These are phyloP conservation scores for Brasilioporus rufonigricans DNA, from an alignment of 768 basidiomycete genomes.

Conservation along the genomic window DNA sequence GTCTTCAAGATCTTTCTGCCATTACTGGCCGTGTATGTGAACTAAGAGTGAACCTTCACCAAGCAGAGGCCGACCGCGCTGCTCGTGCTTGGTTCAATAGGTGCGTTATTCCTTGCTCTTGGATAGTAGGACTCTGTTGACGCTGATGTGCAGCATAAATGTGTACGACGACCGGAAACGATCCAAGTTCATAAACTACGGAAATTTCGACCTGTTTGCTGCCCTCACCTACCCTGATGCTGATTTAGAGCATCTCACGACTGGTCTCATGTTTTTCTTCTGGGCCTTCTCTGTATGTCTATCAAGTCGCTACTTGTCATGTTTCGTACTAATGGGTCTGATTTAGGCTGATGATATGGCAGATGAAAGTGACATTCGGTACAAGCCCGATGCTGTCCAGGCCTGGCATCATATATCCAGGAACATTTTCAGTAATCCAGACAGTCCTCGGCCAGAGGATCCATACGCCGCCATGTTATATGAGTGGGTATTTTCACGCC, in stretches of 20 bases:
- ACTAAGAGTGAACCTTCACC: constrained; percentile 31
- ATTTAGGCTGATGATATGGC: constrained; percentile 36
- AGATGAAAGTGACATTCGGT: constrained; percentile 35
- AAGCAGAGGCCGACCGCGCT: constrained; percentile 33
- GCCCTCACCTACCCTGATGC: constrained; percentile 39
- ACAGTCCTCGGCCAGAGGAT: constrained; percentile 29
- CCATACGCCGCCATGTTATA: constrained; percentile 40
- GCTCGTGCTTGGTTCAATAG: constrained; percentile 36
- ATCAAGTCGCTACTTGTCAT: background rate
- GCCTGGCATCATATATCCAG: constrained; percentile 34
- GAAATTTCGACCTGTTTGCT: constrained; percentile 39
- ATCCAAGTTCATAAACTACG: constrained; percentile 35
- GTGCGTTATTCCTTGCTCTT: constrained; percentile 12
- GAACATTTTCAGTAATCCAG: constrained; percentile 27
- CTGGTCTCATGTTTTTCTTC: constrained; percentile 38
- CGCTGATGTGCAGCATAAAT: constrained; percentile 20
- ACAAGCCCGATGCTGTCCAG: constrained; percentile 34
- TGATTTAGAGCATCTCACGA: constrained; percentile 33
- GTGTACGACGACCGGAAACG: constrained; percentile 36
- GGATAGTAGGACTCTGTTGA: background rate
- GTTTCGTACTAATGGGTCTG: constrained; percentile 2
- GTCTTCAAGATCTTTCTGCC: constrained; percentile 34
- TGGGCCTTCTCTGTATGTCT: constrained; percentile 38
- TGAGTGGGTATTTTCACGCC: constrained; percentile 28
- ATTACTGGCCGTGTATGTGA: constrained; percentile 38